Conservation (phyloP, 1,139 yeast species). For the Protomyces pachydermus region DNA sequence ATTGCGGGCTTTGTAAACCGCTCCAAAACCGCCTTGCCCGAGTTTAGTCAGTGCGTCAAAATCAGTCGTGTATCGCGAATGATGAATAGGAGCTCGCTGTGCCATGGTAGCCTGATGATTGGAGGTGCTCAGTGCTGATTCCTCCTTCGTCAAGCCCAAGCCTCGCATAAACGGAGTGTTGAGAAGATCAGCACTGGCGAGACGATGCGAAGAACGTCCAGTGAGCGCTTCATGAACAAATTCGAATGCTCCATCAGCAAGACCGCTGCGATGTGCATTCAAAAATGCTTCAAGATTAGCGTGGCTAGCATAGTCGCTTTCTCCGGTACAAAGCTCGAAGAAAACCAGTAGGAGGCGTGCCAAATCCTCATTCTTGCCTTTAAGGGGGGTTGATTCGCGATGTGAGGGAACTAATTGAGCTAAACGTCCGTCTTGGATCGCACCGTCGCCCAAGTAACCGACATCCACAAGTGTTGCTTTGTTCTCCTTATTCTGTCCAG, state of each 20-base stretch:
- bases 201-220: neutral
- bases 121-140: neutral
- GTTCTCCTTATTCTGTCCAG: slow-evolving; percentile 43
- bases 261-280: no score
- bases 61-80: slow-evolving; percentile 67
- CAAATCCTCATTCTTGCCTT: slow-evolving; percentile 78
- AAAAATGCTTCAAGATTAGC: neutral
- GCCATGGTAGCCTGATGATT: neutral
- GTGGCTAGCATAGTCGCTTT: neutral
- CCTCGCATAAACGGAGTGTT: neutral
- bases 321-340: slow-evolving; percentile 46
- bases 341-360: slow-evolving; percentile 87
- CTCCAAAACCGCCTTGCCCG: slow-evolving; percentile 98
- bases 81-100: slow-evolving; percentile 21
- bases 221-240: slow-evolving; percentile 26
- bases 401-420: slow-evolving; percentile 32
- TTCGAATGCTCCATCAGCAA: neutral
- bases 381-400: slow-evolving; percentile 37
- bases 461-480: neutral
- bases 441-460: slow-evolving; percentile 41
- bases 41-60: slow-evolving; percentile 88
- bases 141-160: neutral
- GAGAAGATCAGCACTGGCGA: neutral
- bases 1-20: slow-evolving; percentile 87
- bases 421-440: neutral